These are phyloP conservation scores for Suillus occidentalis DNA, from an alignment of 768 basidiomycete genomes.

Conservation along the genomic window DNA sequence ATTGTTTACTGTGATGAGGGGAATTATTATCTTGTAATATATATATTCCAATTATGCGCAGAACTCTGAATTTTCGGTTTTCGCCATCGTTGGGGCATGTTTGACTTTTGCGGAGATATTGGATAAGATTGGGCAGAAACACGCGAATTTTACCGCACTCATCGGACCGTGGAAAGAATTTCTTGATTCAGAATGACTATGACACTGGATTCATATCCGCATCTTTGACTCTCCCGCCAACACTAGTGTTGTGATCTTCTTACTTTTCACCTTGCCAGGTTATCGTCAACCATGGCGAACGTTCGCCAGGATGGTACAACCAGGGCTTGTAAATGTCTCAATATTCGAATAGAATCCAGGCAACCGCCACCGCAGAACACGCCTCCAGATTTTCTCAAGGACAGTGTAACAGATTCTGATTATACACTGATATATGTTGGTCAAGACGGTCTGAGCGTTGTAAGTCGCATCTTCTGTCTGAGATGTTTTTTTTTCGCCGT, in stretches of 20 bases:
- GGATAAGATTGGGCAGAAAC: neutral
- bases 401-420: slow-evolving; percentile 29
- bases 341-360: slow-evolving; percentile 51
- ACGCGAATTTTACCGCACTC: neutral
- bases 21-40: too few relatives aligned
- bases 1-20: neutral
- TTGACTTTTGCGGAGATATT: neutral
- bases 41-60: neutral
- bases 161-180: slow-evolving; percentile 22
- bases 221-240: slow-evolving; percentile 21
- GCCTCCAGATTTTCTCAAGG: slow-evolving; percentile 38
- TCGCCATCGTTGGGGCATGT: neutral
- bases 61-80: neutral
- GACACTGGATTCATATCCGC: slow-evolving; percentile 37
- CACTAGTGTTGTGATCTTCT: slow-evolving; percentile 24
- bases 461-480: slow-evolving; percentile 35
- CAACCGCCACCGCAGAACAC: slow-evolving; percentile 29
- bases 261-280: slow-evolving; percentile 15
- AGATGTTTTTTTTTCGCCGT: slow-evolving; percentile 7
- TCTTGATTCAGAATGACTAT: slow-evolving; percentile 22
- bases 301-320: slow-evolving; percentile 16
- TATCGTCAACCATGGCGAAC: slow-evolving; percentile 24
- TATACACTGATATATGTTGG: slow-evolving; percentile 61
- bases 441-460: slow-evolving; percentile 65
- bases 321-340: slow-evolving; percentile 72